Conservation (phyloP, 345 rosid genomes). For the Lumnitzera littorea region DNA sequence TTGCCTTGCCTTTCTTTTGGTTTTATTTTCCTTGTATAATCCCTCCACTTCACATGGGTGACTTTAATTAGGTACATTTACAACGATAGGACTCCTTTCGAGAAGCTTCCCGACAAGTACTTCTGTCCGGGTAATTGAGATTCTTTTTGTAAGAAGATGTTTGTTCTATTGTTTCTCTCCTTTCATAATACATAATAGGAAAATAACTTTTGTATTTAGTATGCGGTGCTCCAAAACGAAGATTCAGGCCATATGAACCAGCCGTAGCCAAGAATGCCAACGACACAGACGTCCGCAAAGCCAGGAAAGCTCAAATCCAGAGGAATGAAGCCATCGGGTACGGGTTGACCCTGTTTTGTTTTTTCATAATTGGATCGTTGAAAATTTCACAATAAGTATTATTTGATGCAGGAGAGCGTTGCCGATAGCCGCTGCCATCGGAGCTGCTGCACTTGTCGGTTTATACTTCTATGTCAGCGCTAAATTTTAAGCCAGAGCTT, state of each 20-base stretch:
- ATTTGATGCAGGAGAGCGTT: slow-evolving; percentile 48
- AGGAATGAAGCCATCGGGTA: slow-evolving; percentile 79
- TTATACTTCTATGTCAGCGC: slow-evolving; percentile 72
- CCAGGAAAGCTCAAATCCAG: slow-evolving; percentile 64
- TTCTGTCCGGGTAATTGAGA: slow-evolving; percentile 66
- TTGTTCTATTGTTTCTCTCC: neutral
- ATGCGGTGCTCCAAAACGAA: slow-evolving; percentile 92
- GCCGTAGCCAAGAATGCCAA: slow-evolving; percentile 61
- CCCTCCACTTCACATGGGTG: too few relatives aligned
- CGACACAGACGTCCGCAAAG: slow-evolving; percentile 49
- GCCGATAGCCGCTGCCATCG: slow-evolving; percentile 68
- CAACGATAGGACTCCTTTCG: slow-evolving; percentile 85
- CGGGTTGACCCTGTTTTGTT: neutral
- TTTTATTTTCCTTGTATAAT: neutral
- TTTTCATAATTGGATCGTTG: neutral
- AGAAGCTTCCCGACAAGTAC: slow-evolving; percentile 61
- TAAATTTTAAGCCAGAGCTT: slow-evolving; percentile 8
- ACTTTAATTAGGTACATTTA: slow-evolving; percentile 58
- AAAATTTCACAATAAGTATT: neutral
- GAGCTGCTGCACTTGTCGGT: slow-evolving; percentile 58
- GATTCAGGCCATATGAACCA: slow-evolving; percentile 62
- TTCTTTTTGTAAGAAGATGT: neutral
- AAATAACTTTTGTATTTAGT: slow-evolving; percentile 32
- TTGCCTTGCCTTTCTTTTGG: neutral
- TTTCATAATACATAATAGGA: neutral